Percentiles rank a stretch among this genome's conserved stretches.
Evolutionary conservation across 2,329 filamentous ascomycete genomes (phyloP).

Genomic region (Geosmithia morbida): DNA sequence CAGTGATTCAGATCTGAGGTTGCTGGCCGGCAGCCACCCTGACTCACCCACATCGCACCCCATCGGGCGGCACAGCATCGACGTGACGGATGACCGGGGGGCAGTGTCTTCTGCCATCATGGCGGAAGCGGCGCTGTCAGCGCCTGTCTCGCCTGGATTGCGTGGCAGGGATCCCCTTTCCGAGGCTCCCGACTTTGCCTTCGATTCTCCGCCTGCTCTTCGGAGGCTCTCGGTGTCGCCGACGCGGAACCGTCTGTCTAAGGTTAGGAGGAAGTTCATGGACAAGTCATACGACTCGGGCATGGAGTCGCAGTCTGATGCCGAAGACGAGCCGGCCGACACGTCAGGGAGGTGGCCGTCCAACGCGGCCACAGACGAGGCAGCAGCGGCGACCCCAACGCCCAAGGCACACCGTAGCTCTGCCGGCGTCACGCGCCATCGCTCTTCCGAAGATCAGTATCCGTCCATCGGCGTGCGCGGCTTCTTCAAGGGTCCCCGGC

Average conservation of each 20-base stretch:
- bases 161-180: neutral
- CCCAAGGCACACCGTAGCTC: slow-evolving; percentile 32
- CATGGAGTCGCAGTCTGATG: slow-evolving; percentile 15
- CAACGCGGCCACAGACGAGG: neutral
- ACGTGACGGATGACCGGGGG: slow-evolving; percentile 23
- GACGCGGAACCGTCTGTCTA: slow-evolving; percentile 40
- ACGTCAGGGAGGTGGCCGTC: neutral
- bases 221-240: slow-evolving; percentile 49
- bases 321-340: slow-evolving; percentile 15
- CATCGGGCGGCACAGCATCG: slow-evolving; percentile 27
- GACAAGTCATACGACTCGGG: slow-evolving; percentile 27
- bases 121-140: slow-evolving; percentile 16
- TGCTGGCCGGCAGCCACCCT: slow-evolving; percentile 6
- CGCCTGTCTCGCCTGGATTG: neutral
- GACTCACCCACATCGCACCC: slow-evolving; percentile 8
- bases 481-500: slow-evolving; percentile 61
- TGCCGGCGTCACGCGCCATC: slow-evolving; percentile 26
- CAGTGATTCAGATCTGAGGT: slow-evolving; percentile 23
- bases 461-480: slow-evolving; percentile 29
- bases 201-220: neutral
- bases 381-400: no score
- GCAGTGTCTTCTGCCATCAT: neutral
- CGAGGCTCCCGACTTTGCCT: neutral
- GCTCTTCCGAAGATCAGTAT: slow-evolving; percentile 11
- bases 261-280: slow-evolving; percentile 39